Evolutionary conservation across 768 basidiomycete species (phyloP).

Genomic region (Leccinum longicurvipes): DNA sequence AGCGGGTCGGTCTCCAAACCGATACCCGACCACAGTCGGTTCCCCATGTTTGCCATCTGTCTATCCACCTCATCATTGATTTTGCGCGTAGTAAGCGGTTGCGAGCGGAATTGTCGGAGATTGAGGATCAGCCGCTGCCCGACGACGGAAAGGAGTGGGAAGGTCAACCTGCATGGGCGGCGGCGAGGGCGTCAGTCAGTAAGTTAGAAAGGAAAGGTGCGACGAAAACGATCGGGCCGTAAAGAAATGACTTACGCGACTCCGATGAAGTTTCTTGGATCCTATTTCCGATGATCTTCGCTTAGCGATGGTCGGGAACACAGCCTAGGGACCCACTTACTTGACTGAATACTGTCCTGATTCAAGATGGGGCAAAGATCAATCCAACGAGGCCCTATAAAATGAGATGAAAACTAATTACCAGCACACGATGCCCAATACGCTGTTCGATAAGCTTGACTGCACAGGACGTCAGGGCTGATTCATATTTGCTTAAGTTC

Average conservation of each 20-base stretch:
- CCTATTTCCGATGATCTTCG: constrained; percentile 2
- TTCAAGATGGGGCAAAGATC: not conserved
- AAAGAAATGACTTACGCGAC: not conserved
- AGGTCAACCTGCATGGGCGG: constrained; percentile 9
- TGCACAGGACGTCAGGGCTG: not conserved
- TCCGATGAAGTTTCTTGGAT: constrained; percentile 8
- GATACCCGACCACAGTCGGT: not conserved
- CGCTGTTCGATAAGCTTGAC: not conserved
- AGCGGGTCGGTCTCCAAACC: not conserved
- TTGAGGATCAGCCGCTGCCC: constrained; percentile 22
- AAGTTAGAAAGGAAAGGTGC: not conserved
- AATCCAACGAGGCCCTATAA: not conserved
- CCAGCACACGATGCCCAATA: not conserved
- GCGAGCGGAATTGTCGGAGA: constrained; percentile 7
- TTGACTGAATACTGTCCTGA: not conserved
- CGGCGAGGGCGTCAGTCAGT: not conserved
- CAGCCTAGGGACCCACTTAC: not conserved
- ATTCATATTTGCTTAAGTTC: not conserved
- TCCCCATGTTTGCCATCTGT: not conserved
- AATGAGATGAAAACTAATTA: not conserved
- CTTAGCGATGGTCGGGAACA: not conserved
- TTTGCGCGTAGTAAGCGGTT: constrained; percentile 1
- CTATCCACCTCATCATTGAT: constrained; percentile 8
- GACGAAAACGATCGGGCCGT: not conserved
- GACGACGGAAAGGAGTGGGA: constrained; percentile 12